Evolutionary conservation across 768 basidiomycete species (phyloP).

Genomic region (Chalciporus chontae): DNA sequence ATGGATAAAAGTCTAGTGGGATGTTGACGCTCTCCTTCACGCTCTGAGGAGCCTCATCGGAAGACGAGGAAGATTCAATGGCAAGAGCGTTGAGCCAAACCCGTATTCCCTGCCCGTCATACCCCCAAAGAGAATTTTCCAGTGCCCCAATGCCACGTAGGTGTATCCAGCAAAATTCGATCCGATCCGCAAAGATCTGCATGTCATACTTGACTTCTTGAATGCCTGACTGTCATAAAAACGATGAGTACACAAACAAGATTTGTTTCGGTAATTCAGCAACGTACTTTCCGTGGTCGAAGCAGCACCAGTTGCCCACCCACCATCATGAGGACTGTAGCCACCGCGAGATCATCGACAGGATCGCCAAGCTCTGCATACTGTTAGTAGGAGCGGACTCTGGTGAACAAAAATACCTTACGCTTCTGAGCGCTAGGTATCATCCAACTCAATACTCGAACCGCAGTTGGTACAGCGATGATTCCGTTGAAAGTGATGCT

Average conservation of each 20-base stretch:
- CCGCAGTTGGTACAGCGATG: constrained; percentile 76
- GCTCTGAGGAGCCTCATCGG: constrained; percentile 38
- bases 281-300: constrained; percentile 75
- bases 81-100: constrained; percentile 96
- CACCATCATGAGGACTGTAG: constrained; percentile 94
- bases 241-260: background rate
- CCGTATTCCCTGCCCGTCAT: constrained; percentile 83
- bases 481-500: constrained; percentile 94
- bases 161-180: constrained; percentile 99
- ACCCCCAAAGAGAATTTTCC: constrained; percentile 98
- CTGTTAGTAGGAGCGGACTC: constrained; percentile 8
- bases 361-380: constrained; percentile 89
- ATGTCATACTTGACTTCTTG: constrained; percentile 96
- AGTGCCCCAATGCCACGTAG: constrained; percentile 87
- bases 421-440: constrained; percentile 91
- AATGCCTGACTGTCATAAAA: constrained; percentile 57
- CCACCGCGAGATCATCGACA: constrained; percentile 85
- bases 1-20: constrained; percentile 88
- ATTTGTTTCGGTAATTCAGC: background rate
- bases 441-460: constrained; percentile 95
- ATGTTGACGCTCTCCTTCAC: constrained; percentile 95
- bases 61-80: constrained; percentile 60
- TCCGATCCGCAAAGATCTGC: constrained; percentile 94
- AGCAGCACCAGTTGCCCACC: constrained; percentile 88
- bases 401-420: constrained; percentile 36